Evolutionary conservation across 345 rosid species (phyloP).

Genomic region (Lepidium sativum): DNA sequence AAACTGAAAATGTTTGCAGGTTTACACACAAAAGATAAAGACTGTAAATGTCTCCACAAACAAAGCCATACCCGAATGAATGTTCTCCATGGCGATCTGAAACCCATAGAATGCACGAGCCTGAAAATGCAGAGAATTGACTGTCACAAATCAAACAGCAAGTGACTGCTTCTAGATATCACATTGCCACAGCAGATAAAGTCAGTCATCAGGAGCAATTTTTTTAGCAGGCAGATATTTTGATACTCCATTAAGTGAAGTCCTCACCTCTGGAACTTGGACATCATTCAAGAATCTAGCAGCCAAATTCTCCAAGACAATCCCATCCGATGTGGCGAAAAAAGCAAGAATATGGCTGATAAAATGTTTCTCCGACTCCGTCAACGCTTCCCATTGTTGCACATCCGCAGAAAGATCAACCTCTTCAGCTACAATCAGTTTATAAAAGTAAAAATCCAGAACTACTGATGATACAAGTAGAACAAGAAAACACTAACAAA

Average conservation of each 20-base stretch:
- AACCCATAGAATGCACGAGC: slow-evolving; percentile 92
- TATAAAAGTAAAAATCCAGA: background rate
- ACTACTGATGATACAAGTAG: background rate
- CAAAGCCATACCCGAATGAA: slow-evolving; percentile 72
- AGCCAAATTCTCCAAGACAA: slow-evolving; percentile 84
- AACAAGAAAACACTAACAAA: background rate
- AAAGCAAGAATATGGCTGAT: slow-evolving; percentile 77
- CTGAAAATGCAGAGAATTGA: slow-evolving; percentile 32
- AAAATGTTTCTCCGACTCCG: slow-evolving; percentile 69
- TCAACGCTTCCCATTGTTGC: slow-evolving; percentile 62
- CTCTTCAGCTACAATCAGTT: slow-evolving; percentile 66
- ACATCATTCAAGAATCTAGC: slow-evolving; percentile 80
- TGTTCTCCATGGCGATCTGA: slow-evolving; percentile 93
- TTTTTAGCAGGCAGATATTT: background rate
- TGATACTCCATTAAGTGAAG: background rate
- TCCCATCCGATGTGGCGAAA: slow-evolving; percentile 92
- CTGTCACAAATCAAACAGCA: slow-evolving; percentile 18
- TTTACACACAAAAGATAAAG: background rate
- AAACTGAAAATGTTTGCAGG: background rate
- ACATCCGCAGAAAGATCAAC: slow-evolving; percentile 83
- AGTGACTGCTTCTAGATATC: background rate
- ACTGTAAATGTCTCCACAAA: background rate
- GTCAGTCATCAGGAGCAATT: background rate
- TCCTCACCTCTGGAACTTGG: slow-evolving; percentile 74
- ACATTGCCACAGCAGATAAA: background rate